A percentile compares a stretch with the other conserved stretches of the same genome.
These are phyloP conservation scores for Coemansia brasiliensis DNA, from an alignment of 192 early-diverging fungal species.

Conservation along the genomic window DNA sequence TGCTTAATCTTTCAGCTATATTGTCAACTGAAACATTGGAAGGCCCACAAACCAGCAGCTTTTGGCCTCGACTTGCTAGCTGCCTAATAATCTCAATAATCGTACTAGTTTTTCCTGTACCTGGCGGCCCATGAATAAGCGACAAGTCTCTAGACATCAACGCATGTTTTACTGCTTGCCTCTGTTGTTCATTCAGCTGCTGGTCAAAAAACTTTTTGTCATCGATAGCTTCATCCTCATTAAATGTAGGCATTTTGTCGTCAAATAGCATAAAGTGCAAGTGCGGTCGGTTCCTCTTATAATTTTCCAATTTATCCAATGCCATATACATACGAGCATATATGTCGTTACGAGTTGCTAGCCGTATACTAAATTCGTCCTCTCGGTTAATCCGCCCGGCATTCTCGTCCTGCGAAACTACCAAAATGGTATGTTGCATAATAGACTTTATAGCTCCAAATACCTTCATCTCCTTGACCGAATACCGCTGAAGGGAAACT, in stretches of 20 bases:
- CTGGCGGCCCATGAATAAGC: constrained; percentile 85
- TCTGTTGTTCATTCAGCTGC: constrained; percentile 69
- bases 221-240: background rate
- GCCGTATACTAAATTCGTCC: too few species aligned
- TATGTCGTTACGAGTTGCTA: too few species aligned
- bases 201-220: constrained; percentile 59
- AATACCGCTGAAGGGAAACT: too few species aligned
- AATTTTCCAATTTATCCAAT: constrained; percentile 17
- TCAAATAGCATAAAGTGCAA: constrained; percentile 53
- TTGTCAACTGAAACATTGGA: constrained; percentile 90
- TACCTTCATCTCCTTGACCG: too few species aligned
- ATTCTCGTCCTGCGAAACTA: too few species aligned
- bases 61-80: constrained; percentile 57
- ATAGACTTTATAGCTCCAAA: too few species aligned
- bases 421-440: too few species aligned
- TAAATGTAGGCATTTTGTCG: constrained; percentile 24
- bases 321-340: constrained; percentile 45
- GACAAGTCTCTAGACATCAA: constrained; percentile 65
- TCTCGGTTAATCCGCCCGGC: too few species aligned
- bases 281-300: constrained; percentile 13
- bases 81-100: constrained; percentile 84
- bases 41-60: constrained; percentile 85
- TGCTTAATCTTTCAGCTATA: constrained; percentile 73
- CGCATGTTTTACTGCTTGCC: constrained; percentile 63
- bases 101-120: constrained; percentile 88